phyloP scores from a whole-genome alignment of 2,329 filamentous ascomycete species.

The Madurella mycetomatis region DNA sequence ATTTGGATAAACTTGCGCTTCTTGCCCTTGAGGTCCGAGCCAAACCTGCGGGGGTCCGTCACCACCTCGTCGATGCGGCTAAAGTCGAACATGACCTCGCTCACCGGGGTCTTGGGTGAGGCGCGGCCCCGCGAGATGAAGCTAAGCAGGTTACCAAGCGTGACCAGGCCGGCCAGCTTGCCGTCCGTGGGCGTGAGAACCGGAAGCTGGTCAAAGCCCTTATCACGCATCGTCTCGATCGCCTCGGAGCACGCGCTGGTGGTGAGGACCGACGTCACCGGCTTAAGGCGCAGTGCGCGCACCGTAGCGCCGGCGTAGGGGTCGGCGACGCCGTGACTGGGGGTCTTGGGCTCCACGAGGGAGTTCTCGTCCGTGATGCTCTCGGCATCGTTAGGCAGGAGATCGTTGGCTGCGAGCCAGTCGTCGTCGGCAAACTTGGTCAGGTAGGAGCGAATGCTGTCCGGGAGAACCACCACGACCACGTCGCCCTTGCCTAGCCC shows the following conservation, averaged over 20 bases:
- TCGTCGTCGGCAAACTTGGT: conserved; percentile 99
- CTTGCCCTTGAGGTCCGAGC: conserved; percentile 36
- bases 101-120: conserved; percentile 66
- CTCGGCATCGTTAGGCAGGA: conserved; percentile 58
- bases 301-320: conserved; percentile 77
- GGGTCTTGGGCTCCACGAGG: conserved; percentile 32
- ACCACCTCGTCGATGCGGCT: conserved; percentile 80
- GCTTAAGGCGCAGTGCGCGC: conserved; percentile 79
- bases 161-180: conserved; percentile 85
- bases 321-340: conserved; percentile 48
- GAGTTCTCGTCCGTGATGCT: conserved; percentile 44
- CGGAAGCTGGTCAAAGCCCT: conserved; percentile 95
- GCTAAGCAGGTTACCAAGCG: conserved; percentile 87
- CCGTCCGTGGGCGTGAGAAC: conserved; percentile 67
- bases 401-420: conserved; percentile 95
- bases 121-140: conserved; percentile 84
- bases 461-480: conserved; percentile 85
- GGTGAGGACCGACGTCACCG: conserved; percentile 77
- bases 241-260: conserved; percentile 74
- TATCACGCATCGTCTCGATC: conserved; percentile 97
- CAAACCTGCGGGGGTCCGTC: conserved; percentile 73
- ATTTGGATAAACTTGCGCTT: conserved; percentile 86
- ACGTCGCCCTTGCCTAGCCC: conserved; percentile 66
- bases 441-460: conserved; percentile 95
- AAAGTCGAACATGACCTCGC: conserved; percentile 97